Percentiles rank a stretch among this genome's conserved stretches.
Evolutionary conservation across 257 asterid genomes (phyloP).

Genomic region (Rhazya stricta): DNA sequence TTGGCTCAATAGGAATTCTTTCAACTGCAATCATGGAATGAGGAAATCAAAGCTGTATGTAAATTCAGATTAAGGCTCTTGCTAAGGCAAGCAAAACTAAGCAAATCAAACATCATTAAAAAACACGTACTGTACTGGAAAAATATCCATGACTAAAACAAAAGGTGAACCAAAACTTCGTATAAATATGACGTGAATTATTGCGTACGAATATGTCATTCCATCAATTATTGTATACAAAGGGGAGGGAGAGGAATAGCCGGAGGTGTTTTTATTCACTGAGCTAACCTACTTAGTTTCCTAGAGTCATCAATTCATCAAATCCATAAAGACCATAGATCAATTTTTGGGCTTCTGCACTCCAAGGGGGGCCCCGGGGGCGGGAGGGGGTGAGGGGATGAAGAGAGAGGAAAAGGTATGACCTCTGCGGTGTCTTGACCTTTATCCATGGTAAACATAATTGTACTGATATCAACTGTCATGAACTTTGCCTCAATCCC

Average conservation of each 20-base stretch:
- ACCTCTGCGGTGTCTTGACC: constrained; percentile 87
- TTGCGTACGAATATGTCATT: neutral
- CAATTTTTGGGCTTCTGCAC: too few relatives aligned
- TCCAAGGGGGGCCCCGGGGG: too few relatives aligned
- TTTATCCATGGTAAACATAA: constrained; percentile 87
- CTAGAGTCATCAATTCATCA: neutral
- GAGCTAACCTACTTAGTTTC: neutral
- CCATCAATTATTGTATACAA: too few relatives aligned
- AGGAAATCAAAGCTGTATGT: neutral
- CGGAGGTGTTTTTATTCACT: too few relatives aligned
- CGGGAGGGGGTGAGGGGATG: too few relatives aligned
- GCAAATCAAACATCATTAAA: neutral
- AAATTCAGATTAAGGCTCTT: neutral
- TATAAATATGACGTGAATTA: too few relatives aligned
- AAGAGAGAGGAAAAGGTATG: constrained; percentile 16
- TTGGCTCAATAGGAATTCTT: constrained; percentile 67
- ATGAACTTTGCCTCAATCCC: constrained; percentile 67
- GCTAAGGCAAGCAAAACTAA: neutral
- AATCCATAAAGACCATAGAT: too few relatives aligned
- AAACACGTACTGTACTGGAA: neutral
- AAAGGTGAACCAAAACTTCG: neutral
- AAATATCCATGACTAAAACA: neutral
- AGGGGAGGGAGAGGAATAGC: too few relatives aligned
- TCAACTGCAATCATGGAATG: constrained; percentile 39
- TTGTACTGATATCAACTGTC: constrained; percentile 66